These are phyloP conservation scores for Colletotrichum filicis DNA, from an alignment of 2,329 filamentous ascomycete species.

Conservation along the genomic window DNA sequence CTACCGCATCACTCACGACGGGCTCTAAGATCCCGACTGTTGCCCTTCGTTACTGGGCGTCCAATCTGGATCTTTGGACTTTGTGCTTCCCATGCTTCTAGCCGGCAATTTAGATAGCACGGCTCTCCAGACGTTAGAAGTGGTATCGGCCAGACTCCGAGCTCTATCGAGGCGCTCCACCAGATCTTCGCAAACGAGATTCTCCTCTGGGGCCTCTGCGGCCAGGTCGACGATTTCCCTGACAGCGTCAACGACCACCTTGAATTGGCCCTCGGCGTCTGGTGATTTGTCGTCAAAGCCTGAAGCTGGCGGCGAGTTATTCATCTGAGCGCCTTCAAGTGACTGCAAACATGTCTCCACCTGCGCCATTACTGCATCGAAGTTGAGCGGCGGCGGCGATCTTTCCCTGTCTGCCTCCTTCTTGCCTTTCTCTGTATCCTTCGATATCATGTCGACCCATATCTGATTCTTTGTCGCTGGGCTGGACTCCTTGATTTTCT, in stretches of 20 bases:
- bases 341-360: slow-evolving; percentile 11
- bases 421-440: neutral
- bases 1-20: neutral
- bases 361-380: neutral
- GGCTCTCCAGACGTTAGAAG: neutral
- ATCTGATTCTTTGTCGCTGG: slow-evolving; percentile 9
- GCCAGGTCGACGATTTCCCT: slow-evolving; percentile 10
- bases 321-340: neutral
- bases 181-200: slow-evolving; percentile 2
- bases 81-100: neutral
- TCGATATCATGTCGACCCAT: slow-evolving; percentile 19
- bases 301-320: neutral
- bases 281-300: neutral
- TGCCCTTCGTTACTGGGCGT: neutral
- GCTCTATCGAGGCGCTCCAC: slow-evolving; percentile 8
- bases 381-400: neutral
- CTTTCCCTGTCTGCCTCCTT: neutral
- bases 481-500: neutral
- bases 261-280: slow-evolving; percentile 3
- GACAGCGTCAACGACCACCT: slow-evolving; percentile 13
- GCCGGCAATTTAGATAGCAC: neutral
- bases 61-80: neutral
- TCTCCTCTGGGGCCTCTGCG: neutral
- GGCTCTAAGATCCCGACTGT: neutral
- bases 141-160: neutral